A percentile compares a stretch with the other conserved stretches of the same genome.
These are phyloP conservation scores for Umbelopsis sp. DNA, from an alignment of 192 early-diverging fungal genomes.

Conservation along the genomic window DNA sequence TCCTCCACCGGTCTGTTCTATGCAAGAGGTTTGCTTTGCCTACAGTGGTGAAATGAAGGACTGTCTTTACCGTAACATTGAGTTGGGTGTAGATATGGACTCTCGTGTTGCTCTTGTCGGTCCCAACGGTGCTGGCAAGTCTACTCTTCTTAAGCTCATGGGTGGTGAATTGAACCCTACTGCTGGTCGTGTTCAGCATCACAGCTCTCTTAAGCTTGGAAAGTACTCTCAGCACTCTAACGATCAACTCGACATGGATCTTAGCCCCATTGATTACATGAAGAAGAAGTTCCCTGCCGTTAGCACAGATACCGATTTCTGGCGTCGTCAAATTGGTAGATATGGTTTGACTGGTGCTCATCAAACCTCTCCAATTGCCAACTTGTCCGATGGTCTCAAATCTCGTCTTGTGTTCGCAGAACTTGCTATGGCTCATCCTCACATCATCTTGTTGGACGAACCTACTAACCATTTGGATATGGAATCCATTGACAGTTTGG, in stretches of 20 bases:
- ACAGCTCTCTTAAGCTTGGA: constrained; percentile 91
- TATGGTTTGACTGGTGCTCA: constrained; percentile 93
- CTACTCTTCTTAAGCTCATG: constrained; percentile 98
- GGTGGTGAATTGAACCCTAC: constrained; percentile 83
- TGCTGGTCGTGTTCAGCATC: constrained; percentile 82
- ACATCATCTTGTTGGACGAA: constrained; percentile 97
- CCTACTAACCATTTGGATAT: constrained; percentile 97
- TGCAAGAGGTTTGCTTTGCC: constrained; percentile 90
- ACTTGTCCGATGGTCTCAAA: constrained; percentile 93
- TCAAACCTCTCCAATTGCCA: constrained; percentile 88
- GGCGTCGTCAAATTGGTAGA: constrained; percentile 89
- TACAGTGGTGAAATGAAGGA: constrained; percentile 86
- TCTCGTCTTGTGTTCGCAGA: constrained; percentile 97
- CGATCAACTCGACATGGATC: constrained; percentile 90
- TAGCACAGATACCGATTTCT: constrained; percentile 79
- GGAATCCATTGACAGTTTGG: constrained; percentile 92
- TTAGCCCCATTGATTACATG: constrained; percentile 91
- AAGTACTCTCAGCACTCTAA: constrained; percentile 98
- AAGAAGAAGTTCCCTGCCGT: constrained; percentile 80
- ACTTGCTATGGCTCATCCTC: constrained; percentile 84
- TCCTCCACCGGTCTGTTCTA: constrained; percentile 93
- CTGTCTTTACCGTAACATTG: constrained; percentile 86
- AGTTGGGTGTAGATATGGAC: constrained; percentile 97
- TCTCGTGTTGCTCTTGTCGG: constrained; percentile 98
- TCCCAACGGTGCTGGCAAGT: constrained; percentile 94